These are phyloP conservation scores for Oryza nivara DNA, from an alignment of 176 grass and related monocot genomes.

Conservation along the genomic window DNA sequence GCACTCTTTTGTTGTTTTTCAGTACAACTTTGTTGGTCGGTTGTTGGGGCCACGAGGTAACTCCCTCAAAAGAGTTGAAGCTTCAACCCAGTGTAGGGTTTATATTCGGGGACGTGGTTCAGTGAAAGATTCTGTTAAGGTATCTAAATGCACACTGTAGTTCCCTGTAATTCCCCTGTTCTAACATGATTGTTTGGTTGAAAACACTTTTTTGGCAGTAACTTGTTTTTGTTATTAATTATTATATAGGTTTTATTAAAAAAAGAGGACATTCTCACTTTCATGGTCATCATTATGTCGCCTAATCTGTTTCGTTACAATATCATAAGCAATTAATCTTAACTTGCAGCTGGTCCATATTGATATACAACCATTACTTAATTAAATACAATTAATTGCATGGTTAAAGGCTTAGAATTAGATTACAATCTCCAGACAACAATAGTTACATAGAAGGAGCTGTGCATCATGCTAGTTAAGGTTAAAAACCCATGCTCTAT, in stretches of 20 bases:
- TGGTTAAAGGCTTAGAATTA: background rate
- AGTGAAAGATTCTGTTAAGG: constrained; percentile 96
- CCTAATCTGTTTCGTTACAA: background rate
- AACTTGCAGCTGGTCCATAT: background rate
- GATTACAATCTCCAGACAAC: background rate
- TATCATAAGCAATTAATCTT: constrained; percentile 13
- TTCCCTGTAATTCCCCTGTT: background rate
- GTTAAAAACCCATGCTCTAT: background rate
- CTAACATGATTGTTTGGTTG: constrained; percentile 22
- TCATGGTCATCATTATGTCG: background rate
- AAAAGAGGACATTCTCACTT: background rate
- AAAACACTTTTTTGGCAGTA: constrained; percentile 16
- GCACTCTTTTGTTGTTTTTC: constrained; percentile 37
- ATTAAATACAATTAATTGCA: constrained; percentile 1
- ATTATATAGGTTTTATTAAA: constrained; percentile 3
- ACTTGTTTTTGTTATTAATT: background rate
- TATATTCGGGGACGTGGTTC: constrained; percentile 94
- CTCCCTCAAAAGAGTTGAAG: constrained; percentile 99
- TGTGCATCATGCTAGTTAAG: constrained; percentile 21
- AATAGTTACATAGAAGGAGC: constrained; percentile 1
- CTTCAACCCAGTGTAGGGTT: constrained; percentile 93
- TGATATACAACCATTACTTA: constrained; percentile 20
- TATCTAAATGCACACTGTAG: constrained; percentile 42
- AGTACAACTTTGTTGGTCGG: constrained; percentile 99
- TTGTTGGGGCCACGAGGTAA: constrained; percentile 93